phyloP scores from a whole-genome alignment of 371 early-diverging fungal species.

The Sanchytrium tribonematis region DNA sequence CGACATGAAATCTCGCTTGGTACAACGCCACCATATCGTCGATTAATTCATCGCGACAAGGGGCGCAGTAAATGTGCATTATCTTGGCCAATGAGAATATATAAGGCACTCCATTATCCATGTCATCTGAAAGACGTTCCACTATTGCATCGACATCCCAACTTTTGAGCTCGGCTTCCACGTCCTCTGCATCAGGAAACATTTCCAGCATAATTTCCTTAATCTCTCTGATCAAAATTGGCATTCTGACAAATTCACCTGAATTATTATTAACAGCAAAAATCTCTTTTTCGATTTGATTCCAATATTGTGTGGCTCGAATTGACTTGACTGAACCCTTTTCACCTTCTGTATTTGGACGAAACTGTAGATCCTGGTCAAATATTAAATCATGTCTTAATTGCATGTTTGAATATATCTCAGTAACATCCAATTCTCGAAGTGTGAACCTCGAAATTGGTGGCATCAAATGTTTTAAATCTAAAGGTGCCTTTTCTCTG shows the following conservation, averaged over 20 bases:
- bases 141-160: constrained; percentile 23
- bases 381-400: constrained; percentile 43
- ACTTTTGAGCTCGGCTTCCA: constrained; percentile 16
- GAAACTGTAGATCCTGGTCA: constrained; percentile 38
- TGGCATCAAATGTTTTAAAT: constrained; percentile 9
- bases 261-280: not conserved
- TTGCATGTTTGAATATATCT: constrained; percentile 33
- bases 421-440: constrained; percentile 27
- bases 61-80: constrained; percentile 20
- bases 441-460: constrained; percentile 29
- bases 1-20: constrained; percentile 15
- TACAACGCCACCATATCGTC: constrained; percentile 14
- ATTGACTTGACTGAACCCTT: constrained; percentile 19
- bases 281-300: constrained; percentile 18
- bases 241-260: constrained; percentile 11
- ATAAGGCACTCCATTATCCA: constrained; percentile 12
- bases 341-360: constrained; percentile 34
- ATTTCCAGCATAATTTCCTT: constrained; percentile 26
- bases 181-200: constrained; percentile 19
- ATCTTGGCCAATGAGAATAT: constrained; percentile 13
- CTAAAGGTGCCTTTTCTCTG: not conserved
- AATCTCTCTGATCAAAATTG: constrained; percentile 26
- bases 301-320: constrained; percentile 26
- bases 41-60: constrained; percentile 15
- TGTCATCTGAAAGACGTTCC: constrained; percentile 21